A percentile compares a stretch with the other conserved stretches of the same genome.
These are phyloP conservation scores for Penicillium sclerotigenum DNA, from an alignment of 2,329 filamentous ascomycete species.

Conservation along the genomic window DNA sequence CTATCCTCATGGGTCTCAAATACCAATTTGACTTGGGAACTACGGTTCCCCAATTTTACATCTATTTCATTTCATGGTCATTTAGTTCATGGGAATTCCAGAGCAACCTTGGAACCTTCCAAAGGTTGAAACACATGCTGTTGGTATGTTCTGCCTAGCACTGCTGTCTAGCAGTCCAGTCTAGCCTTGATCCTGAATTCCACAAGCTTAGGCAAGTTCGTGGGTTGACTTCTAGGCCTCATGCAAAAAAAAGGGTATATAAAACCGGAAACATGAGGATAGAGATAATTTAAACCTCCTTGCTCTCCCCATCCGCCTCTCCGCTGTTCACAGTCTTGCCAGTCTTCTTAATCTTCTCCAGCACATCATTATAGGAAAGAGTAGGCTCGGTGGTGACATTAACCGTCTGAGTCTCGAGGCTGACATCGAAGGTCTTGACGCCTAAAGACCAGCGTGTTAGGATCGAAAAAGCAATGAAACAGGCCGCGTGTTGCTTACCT, in stretches of 20 bases:
- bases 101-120: background rate
- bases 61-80: background rate
- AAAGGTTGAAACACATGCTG: background rate
- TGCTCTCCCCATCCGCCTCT: conserved; percentile 44
- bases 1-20: conserved; percentile 3
- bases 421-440: conserved; percentile 81
- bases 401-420: conserved; percentile 80
- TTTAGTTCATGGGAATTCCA: background rate
- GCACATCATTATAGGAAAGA: conserved; percentile 74
- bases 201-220: background rate
- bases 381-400: conserved; percentile 67
- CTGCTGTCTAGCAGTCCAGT: background rate
- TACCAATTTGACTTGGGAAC: background rate
- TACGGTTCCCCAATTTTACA: background rate
- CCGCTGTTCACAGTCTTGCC: conserved; percentile 81
- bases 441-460: conserved; percentile 51
- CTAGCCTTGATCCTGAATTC: background rate
- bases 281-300: conserved; percentile 31
- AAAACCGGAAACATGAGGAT: background rate
- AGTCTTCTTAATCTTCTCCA: conserved; percentile 89
- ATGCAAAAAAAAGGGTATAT: background rate
- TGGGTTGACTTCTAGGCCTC: background rate
- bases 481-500: conserved; percentile 54
- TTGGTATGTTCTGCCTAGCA: background rate
- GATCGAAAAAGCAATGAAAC: background rate